Evolutionary conservation across 176 grass and related monocot genomes (phyloP).

Genomic region (Aegilops speltoides): DNA sequence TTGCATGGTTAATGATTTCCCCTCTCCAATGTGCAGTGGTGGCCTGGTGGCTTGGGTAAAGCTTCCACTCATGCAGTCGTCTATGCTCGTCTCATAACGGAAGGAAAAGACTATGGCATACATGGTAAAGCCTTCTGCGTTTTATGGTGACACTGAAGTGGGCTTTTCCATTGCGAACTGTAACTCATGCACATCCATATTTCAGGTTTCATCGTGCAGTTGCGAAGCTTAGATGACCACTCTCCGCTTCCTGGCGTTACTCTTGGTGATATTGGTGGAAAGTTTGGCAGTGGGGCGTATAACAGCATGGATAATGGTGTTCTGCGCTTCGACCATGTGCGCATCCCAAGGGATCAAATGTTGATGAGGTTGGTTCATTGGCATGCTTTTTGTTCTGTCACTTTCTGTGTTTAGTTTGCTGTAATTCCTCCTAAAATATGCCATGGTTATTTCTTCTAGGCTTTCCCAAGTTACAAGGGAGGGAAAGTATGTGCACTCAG

Average conservation of each 20-base stretch:
- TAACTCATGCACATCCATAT: slow-evolving; percentile 24
- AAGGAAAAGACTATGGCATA: slow-evolving; percentile 89
- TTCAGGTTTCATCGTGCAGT: slow-evolving; percentile 93
- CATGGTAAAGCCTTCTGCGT: slow-evolving; percentile 63
- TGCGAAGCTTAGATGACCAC: slow-evolving; percentile 94
- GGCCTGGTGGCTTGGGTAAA: slow-evolving; percentile 98
- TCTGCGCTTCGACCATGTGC: slow-evolving; percentile 88
- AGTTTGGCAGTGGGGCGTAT: slow-evolving; percentile 96
- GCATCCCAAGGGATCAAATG: slow-evolving; percentile 98
- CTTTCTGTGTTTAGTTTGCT: background rate
- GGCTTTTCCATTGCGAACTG: background rate
- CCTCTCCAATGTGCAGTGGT: slow-evolving; percentile 66
- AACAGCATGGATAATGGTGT: slow-evolving; percentile 99
- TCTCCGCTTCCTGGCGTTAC: slow-evolving; percentile 86
- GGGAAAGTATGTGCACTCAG: slow-evolving; percentile 85
- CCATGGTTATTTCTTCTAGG: slow-evolving; percentile 45
- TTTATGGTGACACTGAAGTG: background rate
- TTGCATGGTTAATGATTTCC: background rate
- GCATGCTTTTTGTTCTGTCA: background rate
- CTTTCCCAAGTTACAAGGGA: slow-evolving; percentile 96
- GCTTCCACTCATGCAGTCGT: slow-evolving; percentile 91
- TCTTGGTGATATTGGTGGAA: slow-evolving; percentile 93
- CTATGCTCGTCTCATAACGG: slow-evolving; percentile 86
- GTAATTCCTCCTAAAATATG: slow-evolving; percentile 5
- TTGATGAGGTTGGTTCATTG: slow-evolving; percentile 65